Base-by-base conservation (phyloP, 352 stramenopile species). In the Pythium brachiatum region DNA sequence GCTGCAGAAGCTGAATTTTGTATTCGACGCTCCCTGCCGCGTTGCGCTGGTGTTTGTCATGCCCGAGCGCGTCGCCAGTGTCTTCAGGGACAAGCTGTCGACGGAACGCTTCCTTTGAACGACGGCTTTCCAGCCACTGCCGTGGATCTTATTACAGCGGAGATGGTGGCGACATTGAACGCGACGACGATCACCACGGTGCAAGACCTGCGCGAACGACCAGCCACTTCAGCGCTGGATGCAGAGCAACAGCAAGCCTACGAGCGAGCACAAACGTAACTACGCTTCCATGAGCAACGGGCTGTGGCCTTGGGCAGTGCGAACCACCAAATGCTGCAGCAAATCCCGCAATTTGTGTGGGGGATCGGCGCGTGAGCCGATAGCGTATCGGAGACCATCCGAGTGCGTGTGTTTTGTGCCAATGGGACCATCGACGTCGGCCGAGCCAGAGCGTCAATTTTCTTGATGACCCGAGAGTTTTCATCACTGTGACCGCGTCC, bases 261-360 rank as follows among this genome's bases (percentile, higher is more conserved):
- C 20, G 20, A 48, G n/a, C 7, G 12, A n/a, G 41, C 41, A 6
- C 20, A 21, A 0, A n/a, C 6, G 7, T 27, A 7, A 6, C 11
- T 48, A n/a, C 7, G 3, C 5, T 0, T 15, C 6, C 39, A 27
- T 1, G 41, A 27, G 7, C 25, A 48, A 18, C 8, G 26, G 7
- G 41, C 41, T 11, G 41, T 27, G 20, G 41, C 12, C 7, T 16
- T 8, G 4, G 41, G 20, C 41, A 48, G 0, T 8, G 7, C n/a
- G n/a, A 48, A 16, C 20, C 41, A 29, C 18, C 18, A 20, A 6
- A 27, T 48, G 41, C 41, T 48, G 41, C 15, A 48, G n/a, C 3
- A 48, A n/a, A 48, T 48, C n/a, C 20, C 41, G 41, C 41, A 48
- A n/a, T 48, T 48, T 27, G 41, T 48, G 41, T 48, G 41, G 41